Evolutionary conservation across 768 basidiomycete species (phyloP).

Genomic region (Postia placenta): DNA sequence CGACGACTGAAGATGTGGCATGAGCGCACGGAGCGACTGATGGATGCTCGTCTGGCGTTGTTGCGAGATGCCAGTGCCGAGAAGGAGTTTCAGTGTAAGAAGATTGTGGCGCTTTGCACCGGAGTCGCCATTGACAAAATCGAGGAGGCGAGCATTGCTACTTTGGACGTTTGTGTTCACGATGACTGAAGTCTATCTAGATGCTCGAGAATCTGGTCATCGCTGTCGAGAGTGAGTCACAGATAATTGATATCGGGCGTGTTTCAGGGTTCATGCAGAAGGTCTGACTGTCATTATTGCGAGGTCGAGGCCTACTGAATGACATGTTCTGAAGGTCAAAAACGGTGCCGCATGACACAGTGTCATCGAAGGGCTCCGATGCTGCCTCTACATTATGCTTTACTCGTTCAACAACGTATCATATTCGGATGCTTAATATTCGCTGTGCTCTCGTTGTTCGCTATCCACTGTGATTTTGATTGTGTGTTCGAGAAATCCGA

Average conservation of each 20-base stretch:
- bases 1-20: constrained; percentile 83
- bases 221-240: constrained; percentile 81
- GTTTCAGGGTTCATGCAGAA: constrained; percentile 92
- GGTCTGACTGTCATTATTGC: constrained; percentile 31
- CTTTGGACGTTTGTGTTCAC: neutral
- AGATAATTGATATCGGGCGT: constrained; percentile 75
- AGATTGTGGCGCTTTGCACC: constrained; percentile 84
- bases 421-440: constrained; percentile 5
- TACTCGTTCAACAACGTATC: constrained; percentile 1
- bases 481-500: neutral
- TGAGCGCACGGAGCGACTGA: constrained; percentile 64
- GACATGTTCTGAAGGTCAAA: constrained; percentile 36
- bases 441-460: neutral
- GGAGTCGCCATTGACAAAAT: constrained; percentile 84
- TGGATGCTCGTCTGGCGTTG: constrained; percentile 60
- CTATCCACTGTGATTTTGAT: no score
- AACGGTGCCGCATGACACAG: constrained; percentile 51
- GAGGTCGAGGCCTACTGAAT: neutral
- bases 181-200: constrained; percentile 29
- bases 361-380: neutral
- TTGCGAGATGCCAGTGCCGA: constrained; percentile 79
- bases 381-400: constrained; percentile 6
- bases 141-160: constrained; percentile 68
- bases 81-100: constrained; percentile 89
- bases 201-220: constrained; percentile 81